A percentile compares a stretch with the other conserved stretches of the same genome.
phyloP scores from a whole-genome alignment of 2,329 filamentous ascomycete genomes.

The Thielaviopsis populi region DNA sequence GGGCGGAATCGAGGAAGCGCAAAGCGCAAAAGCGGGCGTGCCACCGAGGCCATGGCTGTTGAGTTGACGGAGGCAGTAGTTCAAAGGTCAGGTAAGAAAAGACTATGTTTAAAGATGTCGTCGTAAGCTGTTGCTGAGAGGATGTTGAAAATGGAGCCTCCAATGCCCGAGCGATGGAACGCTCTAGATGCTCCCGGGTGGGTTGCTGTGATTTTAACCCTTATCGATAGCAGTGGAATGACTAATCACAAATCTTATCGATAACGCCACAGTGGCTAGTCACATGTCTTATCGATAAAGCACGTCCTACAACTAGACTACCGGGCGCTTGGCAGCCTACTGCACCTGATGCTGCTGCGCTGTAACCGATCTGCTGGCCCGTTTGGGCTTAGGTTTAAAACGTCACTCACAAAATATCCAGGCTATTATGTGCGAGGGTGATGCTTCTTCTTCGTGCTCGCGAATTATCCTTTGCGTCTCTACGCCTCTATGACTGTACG shows the following conservation, averaged over 20 bases:
- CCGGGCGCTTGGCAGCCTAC: background rate
- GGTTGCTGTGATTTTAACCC: background rate
- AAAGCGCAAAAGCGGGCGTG: constrained; percentile 9
- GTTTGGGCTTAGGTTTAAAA: background rate
- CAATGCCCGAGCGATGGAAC: background rate
- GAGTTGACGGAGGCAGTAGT: too few relatives aligned
- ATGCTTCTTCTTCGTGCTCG: background rate
- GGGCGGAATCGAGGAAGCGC: background rate
- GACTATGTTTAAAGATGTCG: background rate
- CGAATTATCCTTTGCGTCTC: too few relatives aligned
- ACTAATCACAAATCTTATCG: background rate
- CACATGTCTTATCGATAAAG: background rate
- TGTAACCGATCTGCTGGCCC: background rate
- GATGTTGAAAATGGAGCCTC: background rate
- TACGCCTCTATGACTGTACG: background rate
- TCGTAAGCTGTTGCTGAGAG: background rate
- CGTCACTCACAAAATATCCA: background rate
- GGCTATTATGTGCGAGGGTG: background rate
- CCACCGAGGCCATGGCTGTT: constrained; percentile 9
- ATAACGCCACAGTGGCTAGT: background rate
- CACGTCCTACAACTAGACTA: too few relatives aligned
- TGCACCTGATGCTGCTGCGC: too few relatives aligned
- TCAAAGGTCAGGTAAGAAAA: background rate
- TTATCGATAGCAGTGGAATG: background rate
- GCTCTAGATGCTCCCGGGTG: background rate